phyloP scores from a whole-genome alignment of 495 filamentous ascomycete species.

The Xylaria curta region DNA sequence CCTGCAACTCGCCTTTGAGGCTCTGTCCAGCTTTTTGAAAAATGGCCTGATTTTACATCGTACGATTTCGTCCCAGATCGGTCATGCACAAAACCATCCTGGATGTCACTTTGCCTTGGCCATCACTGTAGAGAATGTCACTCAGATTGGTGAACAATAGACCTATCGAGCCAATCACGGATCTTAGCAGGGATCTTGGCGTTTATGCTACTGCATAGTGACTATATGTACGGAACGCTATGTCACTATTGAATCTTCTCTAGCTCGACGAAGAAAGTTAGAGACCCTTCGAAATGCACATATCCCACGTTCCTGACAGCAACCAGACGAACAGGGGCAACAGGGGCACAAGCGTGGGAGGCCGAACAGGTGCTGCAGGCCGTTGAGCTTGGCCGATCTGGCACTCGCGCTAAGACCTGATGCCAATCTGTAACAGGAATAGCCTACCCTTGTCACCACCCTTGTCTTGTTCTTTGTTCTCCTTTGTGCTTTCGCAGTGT shows the following conservation, averaged over 20 bases:
- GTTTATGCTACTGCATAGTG: slow-evolving; percentile 18
- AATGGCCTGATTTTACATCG: slow-evolving; percentile 24
- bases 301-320: not conserved
- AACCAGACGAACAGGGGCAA: slow-evolving; percentile 11
- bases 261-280: not conserved
- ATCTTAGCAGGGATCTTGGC: slow-evolving; percentile 12
- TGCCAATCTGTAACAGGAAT: slow-evolving; percentile 24
- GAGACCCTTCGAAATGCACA: slow-evolving; percentile 1
- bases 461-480: slow-evolving; percentile 1
- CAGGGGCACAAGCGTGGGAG: not conserved
- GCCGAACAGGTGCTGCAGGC: slow-evolving; percentile 8
- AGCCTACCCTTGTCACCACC: slow-evolving; percentile 12
- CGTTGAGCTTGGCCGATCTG: slow-evolving; percentile 21
- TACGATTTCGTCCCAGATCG: slow-evolving; percentile 19
- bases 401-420: slow-evolving; percentile 23
- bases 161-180: slow-evolving; percentile 2
- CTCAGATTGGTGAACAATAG: slow-evolving; percentile 3
- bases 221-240: not conserved
- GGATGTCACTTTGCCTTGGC: slow-evolving; percentile 6
- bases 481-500: slow-evolving; percentile 23
- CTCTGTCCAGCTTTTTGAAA: slow-evolving; percentile 20
- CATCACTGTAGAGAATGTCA: slow-evolving; percentile 8
- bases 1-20: slow-evolving; percentile 13
- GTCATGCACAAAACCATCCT: slow-evolving; percentile 15
- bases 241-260: slow-evolving; percentile 1